These are phyloP conservation scores for Talaromyces sp. DNA, from an alignment of 2,329 filamentous ascomycete genomes.

Conservation along the genomic window DNA sequence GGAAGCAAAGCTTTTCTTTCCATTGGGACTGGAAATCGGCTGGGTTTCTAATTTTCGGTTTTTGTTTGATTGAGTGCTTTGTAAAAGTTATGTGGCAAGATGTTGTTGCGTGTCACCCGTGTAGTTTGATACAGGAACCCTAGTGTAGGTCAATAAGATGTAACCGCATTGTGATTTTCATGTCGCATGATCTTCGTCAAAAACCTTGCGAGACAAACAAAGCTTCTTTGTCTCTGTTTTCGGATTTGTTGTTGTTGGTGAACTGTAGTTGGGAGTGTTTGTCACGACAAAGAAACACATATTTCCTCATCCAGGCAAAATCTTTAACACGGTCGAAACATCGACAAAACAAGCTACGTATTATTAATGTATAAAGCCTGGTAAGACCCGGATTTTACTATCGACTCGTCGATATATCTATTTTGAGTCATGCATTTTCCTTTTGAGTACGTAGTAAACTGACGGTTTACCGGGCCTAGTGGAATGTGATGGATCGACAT, in stretches of 20 bases:
- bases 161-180: neutral
- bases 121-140: neutral
- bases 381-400: neutral
- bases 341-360: neutral
- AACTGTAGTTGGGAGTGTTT: too few relatives aligned
- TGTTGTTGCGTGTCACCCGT: neutral
- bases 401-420: neutral
- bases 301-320: neutral
- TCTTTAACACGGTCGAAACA: neutral
- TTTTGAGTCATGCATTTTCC: neutral
- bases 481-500: constrained; percentile 1
- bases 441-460: neutral
- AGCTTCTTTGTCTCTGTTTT: neutral
- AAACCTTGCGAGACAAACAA: neutral
- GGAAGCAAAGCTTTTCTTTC: neutral
- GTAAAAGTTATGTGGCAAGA: neutral
- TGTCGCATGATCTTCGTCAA: neutral
- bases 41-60: neutral
- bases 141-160: neutral
- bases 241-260: neutral
- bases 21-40: neutral
- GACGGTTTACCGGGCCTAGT: neutral
- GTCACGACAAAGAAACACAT: neutral
- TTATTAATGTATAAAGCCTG: too few relatives aligned
- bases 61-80: neutral